Conservation (phyloP, 495 filamentous ascomycete species). For the Talaromyces ruber region DNA sequence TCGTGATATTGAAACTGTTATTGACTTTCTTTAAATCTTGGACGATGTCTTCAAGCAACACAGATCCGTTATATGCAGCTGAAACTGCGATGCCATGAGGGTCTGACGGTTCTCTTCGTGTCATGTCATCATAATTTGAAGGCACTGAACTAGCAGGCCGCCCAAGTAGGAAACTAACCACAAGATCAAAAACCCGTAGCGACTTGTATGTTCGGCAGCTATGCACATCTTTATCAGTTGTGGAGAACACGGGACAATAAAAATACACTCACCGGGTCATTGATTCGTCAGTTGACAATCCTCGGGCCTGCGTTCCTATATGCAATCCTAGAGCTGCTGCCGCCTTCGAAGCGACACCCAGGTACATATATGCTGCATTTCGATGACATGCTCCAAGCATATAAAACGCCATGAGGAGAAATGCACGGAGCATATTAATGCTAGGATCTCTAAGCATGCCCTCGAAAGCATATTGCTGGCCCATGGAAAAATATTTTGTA, state of each 20-base stretch:
- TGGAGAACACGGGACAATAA: neutral
- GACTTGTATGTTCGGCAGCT: constrained; percentile 35
- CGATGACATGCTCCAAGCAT: constrained; percentile 39
- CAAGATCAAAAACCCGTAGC: constrained; percentile 32
- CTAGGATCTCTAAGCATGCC: constrained; percentile 36
- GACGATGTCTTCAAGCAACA: constrained; percentile 29
- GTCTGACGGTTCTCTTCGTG: neutral
- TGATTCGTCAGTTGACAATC: neutral
- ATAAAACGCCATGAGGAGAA: constrained; percentile 37
- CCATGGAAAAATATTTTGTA: constrained; percentile 28
- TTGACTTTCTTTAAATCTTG: constrained; percentile 14
- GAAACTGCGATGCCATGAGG: constrained; percentile 4
- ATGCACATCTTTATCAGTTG: neutral
- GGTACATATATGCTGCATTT: constrained; percentile 41
- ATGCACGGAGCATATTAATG: constrained; percentile 28
- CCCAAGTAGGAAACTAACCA: constrained; percentile 35
- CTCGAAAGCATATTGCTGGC: constrained; percentile 26
- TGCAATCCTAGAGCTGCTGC: constrained; percentile 36
- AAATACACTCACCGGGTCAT: neutral
- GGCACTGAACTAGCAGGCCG: constrained; percentile 26
- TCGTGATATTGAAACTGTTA: constrained; percentile 12
- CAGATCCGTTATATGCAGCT: constrained; percentile 26
- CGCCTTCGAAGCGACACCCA: constrained; percentile 35
- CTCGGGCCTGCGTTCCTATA: constrained; percentile 1
- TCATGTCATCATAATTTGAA: constrained; percentile 7